Evolutionary conservation across 495 filamentous ascomycete species (phyloP).

Genomic region (Neurospora cerealis): DNA sequence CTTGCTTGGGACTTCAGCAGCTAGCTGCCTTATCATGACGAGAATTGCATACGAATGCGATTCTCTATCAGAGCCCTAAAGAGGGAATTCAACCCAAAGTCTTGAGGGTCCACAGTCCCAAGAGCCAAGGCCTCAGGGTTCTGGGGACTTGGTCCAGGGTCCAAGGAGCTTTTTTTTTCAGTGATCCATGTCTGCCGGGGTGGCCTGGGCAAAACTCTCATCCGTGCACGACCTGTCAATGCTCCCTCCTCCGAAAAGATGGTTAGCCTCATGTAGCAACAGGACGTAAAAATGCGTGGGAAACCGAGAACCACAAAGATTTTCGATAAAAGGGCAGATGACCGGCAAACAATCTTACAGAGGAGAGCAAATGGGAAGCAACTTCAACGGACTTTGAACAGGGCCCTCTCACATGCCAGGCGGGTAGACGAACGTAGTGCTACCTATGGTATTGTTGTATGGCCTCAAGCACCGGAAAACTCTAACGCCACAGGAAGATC

Average conservation of each 20-base stretch:
- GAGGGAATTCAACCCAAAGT: not conserved
- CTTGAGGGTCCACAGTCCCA: not conserved
- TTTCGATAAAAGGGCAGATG: not conserved
- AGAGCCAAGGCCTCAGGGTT: not conserved
- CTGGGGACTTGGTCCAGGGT: not conserved
- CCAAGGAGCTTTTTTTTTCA: not conserved
- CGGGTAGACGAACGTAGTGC: not conserved
- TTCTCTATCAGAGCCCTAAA: not conserved
- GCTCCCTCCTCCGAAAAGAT: not conserved
- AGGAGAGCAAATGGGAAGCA: not conserved
- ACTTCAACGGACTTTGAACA: not conserved
- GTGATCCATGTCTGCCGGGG: not conserved
- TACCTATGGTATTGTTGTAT: not conserved
- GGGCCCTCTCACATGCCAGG: not conserved
- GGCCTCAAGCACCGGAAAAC: not conserved
- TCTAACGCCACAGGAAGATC: not conserved
- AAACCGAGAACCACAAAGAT: not conserved
- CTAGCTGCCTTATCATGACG: not conserved
- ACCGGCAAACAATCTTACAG: not conserved
- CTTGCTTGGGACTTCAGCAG: not conserved
- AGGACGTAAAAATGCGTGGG: not conserved
- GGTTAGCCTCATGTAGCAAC: not conserved
- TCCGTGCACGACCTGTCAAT: not conserved
- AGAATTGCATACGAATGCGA: not conserved
- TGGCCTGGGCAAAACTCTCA: not conserved